Conservation (phyloP, 148 eudicot genomes). For the Chenopodium formosanum region DNA sequence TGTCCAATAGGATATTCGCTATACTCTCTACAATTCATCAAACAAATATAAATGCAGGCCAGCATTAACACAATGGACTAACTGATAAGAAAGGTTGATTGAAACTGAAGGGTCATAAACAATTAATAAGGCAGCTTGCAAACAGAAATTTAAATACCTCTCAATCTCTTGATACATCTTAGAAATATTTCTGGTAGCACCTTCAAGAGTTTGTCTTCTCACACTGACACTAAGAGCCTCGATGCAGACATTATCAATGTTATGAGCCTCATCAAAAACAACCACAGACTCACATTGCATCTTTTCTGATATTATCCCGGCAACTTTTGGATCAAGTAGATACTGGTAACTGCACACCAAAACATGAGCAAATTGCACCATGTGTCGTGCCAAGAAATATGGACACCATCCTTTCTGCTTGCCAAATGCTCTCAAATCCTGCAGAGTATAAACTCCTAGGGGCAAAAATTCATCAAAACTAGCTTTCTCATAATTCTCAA, state of each 20-base stretch:
- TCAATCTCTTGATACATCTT: slow-evolving; percentile 85
- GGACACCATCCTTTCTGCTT: slow-evolving; percentile 97
- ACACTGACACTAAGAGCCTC: slow-evolving; percentile 98
- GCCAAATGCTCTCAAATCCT: slow-evolving; percentile 83
- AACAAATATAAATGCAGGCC: too few relatives aligned
- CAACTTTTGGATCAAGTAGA: slow-evolving; percentile 96
- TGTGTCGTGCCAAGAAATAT: slow-evolving; percentile 85
- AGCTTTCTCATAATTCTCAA: slow-evolving; percentile 63
- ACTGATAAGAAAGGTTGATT: too few relatives aligned
- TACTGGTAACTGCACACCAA: slow-evolving; percentile 97
- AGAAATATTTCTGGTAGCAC: slow-evolving; percentile 80
- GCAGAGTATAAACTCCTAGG: slow-evolving; percentile 85
- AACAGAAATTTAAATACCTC: slow-evolving; percentile 45
- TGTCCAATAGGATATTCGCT: too few relatives aligned
- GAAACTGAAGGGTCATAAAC: background rate
- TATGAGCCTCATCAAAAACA: slow-evolving; percentile 98
- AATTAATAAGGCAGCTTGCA: background rate
- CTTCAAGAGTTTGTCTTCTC: slow-evolving; percentile 89
- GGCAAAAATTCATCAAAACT: slow-evolving; percentile 65
- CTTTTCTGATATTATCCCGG: slow-evolving; percentile 90
- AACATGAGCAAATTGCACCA: slow-evolving; percentile 91
- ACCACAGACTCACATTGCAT: slow-evolving; percentile 93
- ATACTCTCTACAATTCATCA: too few relatives aligned
- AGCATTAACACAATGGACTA: too few relatives aligned
- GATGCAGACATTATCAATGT: slow-evolving; percentile 94